These are phyloP conservation scores for Pestalotiopsis sp. DNA, from an alignment of 2,329 filamentous ascomycete species.

Conservation along the genomic window DNA sequence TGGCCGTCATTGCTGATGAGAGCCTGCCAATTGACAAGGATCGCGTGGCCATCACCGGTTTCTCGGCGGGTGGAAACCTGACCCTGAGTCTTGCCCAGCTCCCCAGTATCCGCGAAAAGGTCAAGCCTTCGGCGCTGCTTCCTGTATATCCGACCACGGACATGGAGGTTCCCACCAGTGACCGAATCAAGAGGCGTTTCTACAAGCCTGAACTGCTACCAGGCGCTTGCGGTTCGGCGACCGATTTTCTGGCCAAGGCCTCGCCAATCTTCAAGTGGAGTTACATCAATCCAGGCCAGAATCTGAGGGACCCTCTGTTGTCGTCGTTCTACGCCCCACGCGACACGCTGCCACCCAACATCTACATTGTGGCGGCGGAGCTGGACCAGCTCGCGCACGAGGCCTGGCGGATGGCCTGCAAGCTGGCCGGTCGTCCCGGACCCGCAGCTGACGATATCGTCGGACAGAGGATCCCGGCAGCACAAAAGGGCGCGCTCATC, in stretches of 20 bases:
- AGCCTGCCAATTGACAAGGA: slow-evolving; percentile 40
- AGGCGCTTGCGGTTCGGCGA: slow-evolving; percentile 23
- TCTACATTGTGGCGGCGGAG: slow-evolving; percentile 45
- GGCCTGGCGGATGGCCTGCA: slow-evolving; percentile 36
- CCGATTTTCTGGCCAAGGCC: slow-evolving; percentile 28
- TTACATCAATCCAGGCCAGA: slow-evolving; percentile 36
- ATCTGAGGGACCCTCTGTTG: slow-evolving; percentile 38
- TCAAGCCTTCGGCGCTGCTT: slow-evolving; percentile 31
- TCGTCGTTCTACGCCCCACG: slow-evolving; percentile 36
- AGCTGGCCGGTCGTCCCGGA: slow-evolving; percentile 31
- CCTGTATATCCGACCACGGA: slow-evolving; percentile 42
- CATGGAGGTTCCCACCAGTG: slow-evolving; percentile 30
- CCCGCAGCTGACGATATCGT: slow-evolving; percentile 26
- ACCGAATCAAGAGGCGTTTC: slow-evolving; percentile 31
- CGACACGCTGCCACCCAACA: slow-evolving; percentile 36
- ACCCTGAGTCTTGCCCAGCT: slow-evolving; percentile 37
- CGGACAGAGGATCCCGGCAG: slow-evolving; percentile 24
- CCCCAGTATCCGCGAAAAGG: slow-evolving; percentile 33
- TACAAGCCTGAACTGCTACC: slow-evolving; percentile 33
- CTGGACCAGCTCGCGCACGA: slow-evolving; percentile 47
- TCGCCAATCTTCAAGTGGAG: slow-evolving; percentile 39
- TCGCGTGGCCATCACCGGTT: slow-evolving; percentile 41
- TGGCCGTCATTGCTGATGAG: slow-evolving; percentile 38
- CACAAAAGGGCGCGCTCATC: slow-evolving; percentile 20
- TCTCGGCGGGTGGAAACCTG: slow-evolving; percentile 45